These are phyloP conservation scores for Nemania sp. DNA, from an alignment of 2,329 filamentous ascomycete genomes.

Conservation along the genomic window DNA sequence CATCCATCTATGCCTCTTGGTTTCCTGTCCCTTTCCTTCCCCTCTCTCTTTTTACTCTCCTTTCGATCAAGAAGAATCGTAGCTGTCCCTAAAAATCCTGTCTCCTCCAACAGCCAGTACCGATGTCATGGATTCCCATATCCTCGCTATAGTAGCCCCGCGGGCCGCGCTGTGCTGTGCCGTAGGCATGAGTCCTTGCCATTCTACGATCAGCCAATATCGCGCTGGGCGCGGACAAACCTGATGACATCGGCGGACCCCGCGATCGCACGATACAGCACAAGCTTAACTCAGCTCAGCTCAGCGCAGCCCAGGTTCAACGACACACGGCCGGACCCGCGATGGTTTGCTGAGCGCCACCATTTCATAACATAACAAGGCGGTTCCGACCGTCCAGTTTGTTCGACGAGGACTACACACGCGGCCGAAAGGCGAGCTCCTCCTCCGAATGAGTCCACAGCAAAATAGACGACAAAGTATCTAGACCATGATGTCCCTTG, in stretches of 20 bases:
- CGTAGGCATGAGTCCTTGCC: not conserved
- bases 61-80: not conserved
- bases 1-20: not conserved
- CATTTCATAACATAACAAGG: not conserved
- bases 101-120: not conserved
- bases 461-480: not conserved
- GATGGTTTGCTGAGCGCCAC: not conserved
- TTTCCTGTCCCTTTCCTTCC: not conserved
- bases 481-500: not conserved
- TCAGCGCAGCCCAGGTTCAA: not conserved
- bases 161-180: not conserved
- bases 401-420: not conserved
- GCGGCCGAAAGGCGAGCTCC: not conserved
- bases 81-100: not conserved
- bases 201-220: not conserved
- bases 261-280: constrained; percentile 1
- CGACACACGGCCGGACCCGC: not conserved
- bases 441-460: not conserved
- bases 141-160: not conserved
- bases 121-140: not conserved
- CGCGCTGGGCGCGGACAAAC: not conserved
- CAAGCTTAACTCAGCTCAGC: no score
- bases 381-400: not conserved
- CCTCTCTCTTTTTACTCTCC: not conserved
- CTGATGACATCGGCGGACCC: constrained; percentile 9